phyloP scores from a whole-genome alignment of 768 basidiomycete species.

The Trametes villosa region DNA sequence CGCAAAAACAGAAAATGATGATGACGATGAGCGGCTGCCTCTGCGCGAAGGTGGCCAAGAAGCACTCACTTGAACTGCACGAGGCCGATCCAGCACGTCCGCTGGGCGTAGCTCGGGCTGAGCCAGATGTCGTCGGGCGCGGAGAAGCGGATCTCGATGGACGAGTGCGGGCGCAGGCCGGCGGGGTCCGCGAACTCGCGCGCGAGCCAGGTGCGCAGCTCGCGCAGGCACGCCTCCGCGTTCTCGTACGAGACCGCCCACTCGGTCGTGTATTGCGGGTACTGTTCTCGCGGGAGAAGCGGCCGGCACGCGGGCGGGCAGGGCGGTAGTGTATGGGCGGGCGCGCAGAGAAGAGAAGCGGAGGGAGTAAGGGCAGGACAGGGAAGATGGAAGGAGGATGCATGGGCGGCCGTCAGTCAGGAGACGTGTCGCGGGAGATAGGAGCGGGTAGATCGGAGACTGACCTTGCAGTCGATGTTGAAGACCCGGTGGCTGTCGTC shows the following conservation, averaged over 20 bases:
- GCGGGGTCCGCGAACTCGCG: conserved; percentile 64
- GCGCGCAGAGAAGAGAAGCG: not conserved
- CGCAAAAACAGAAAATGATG: conserved; percentile 5
- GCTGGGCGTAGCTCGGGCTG: conserved; percentile 79
- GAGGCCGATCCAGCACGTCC: conserved; percentile 94
- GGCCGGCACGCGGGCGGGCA: not conserved
- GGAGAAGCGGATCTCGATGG: conserved; percentile 90
- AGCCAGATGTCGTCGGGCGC: conserved; percentile 92
- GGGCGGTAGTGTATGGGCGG: not conserved
- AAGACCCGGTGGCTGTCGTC: conserved; percentile 86
- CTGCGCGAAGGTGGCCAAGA: not conserved
- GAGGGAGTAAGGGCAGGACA: conserved; percentile 1
- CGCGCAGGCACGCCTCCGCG: conserved; percentile 68
- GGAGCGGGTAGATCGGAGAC: conserved; percentile 35
- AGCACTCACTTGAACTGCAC: conserved; percentile 89
- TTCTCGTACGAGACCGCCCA: conserved; percentile 85
- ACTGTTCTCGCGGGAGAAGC: conserved; percentile 53
- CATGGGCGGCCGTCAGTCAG: too few species aligned
- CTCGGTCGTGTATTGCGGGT: conserved; percentile 92
- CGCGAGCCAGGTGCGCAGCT: conserved; percentile 73
- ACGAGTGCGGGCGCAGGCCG: conserved; percentile 89
- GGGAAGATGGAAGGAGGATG: not conserved
- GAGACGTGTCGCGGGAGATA: too few species aligned
- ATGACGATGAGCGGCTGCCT: conserved; percentile 12
- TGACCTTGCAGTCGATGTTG: conserved; percentile 90